Conservation (phyloP, 2,329 filamentous ascomycete species). For the Claviceps cyperi region DNA sequence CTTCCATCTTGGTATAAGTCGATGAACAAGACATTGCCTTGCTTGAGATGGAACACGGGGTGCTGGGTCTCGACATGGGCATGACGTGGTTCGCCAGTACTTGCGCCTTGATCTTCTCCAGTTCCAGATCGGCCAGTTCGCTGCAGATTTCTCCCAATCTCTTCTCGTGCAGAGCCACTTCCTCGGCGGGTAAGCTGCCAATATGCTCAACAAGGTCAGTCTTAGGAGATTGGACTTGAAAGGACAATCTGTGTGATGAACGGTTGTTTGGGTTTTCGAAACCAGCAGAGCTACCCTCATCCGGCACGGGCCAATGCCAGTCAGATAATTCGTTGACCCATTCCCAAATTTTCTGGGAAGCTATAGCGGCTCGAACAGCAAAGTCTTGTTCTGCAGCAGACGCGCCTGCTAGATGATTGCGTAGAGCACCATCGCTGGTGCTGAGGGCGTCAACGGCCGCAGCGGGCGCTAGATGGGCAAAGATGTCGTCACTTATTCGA, state of each 20-base stretch:
- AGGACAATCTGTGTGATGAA: constrained; percentile 26
- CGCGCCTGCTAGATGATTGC: constrained; percentile 46
- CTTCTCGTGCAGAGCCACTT: constrained; percentile 54
- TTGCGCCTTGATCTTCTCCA: constrained; percentile 82
- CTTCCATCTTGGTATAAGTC: constrained; percentile 61
- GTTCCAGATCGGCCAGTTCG: constrained; percentile 53
- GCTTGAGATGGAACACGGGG: constrained; percentile 19
- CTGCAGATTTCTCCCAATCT: constrained; percentile 60
- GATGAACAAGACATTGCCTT: constrained; percentile 28
- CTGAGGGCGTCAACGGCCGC: constrained; percentile 46
- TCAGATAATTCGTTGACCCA: constrained; percentile 59
- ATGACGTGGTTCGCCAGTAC: constrained; percentile 70
- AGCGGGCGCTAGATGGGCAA: constrained; percentile 45
- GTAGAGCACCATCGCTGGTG: constrained; percentile 35
- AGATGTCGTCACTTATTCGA: constrained; percentile 39
- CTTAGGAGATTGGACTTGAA: constrained; percentile 11
- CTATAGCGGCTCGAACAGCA: constrained; percentile 53
- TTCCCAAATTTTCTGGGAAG: constrained; percentile 54
- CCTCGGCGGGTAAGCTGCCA: constrained; percentile 53
- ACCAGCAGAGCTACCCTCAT: constrained; percentile 31
- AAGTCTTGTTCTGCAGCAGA: constrained; percentile 55
- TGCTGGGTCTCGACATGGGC: constrained; percentile 27
- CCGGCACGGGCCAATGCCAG: constrained; percentile 39
- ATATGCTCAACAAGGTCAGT: constrained; percentile 33
- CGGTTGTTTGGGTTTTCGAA: constrained; percentile 33